Conservation (phyloP, 768 basidiomycete genomes). For the Amanita fuliginea region DNA sequence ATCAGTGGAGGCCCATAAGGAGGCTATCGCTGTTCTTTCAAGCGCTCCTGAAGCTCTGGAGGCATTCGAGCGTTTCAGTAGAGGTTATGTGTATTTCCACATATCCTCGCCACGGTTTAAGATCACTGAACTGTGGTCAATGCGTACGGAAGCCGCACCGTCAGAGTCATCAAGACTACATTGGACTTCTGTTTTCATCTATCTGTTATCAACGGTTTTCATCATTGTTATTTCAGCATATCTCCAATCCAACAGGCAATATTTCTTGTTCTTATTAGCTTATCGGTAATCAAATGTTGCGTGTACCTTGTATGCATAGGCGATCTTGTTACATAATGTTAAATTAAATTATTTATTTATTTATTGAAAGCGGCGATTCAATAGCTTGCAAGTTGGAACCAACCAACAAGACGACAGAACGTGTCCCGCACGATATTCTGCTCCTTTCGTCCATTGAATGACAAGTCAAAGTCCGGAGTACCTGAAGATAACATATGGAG, state of each 20-base stretch:
- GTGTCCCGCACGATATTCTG: too few species aligned
- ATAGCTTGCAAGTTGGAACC: too few species aligned
- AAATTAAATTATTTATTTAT: too few species aligned
- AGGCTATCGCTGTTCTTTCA: neutral
- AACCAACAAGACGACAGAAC: too few species aligned
- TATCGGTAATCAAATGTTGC: neutral
- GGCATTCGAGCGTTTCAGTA: neutral
- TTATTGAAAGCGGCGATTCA: too few species aligned
- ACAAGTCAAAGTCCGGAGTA: too few species aligned
- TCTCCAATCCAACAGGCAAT: neutral
- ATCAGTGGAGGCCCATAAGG: neutral
- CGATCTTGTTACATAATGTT: too few species aligned
- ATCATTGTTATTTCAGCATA: neutral
- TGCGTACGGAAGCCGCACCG: neutral
- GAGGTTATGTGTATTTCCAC: conserved; percentile 3
- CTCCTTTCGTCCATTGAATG: too few species aligned
- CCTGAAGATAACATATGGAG: too few species aligned
- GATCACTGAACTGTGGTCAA: neutral
- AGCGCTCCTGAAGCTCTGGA: neutral
- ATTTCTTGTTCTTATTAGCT: neutral
- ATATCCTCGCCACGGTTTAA: neutral
- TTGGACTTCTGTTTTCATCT: neutral
- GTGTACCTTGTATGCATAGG: too few species aligned
- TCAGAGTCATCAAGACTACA: too few species aligned
- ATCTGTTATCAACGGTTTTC: neutral